Evolutionary conservation across 2,329 filamentous ascomycete genomes (phyloP).

Genomic region (Botrytis squamosa): DNA sequence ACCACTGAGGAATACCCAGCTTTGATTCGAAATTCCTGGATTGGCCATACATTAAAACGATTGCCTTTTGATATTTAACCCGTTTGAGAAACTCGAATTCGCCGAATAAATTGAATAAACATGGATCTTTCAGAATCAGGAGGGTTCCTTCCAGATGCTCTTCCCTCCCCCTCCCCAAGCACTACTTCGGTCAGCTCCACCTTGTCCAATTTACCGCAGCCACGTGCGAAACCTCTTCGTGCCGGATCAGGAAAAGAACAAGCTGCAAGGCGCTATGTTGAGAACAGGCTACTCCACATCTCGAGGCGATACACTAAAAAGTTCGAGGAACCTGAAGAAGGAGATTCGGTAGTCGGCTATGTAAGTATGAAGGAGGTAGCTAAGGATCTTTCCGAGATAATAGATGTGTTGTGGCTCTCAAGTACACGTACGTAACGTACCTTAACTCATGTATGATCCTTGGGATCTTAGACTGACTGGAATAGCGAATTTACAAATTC

Average conservation of each 20-base stretch:
- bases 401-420: slow-evolving; percentile 83
- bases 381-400: slow-evolving; percentile 68
- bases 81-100: background rate
- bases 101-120: background rate
- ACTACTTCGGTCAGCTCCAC: slow-evolving; percentile 44
- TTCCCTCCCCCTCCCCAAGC: slow-evolving; percentile 55
- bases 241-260: slow-evolving; percentile 61
- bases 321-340: slow-evolving; percentile 49
- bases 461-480: slow-evolving; percentile 1
- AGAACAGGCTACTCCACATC: slow-evolving; percentile 52
- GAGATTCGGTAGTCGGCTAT: slow-evolving; percentile 62
- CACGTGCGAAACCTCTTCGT: slow-evolving; percentile 51
- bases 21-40: background rate
- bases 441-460: background rate
- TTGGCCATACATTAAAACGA: background rate
- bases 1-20: background rate
- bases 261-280: slow-evolving; percentile 56
- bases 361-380: slow-evolving; percentile 57
- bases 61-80: background rate
- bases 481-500: slow-evolving; percentile 74
- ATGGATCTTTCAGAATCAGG: slow-evolving; percentile 38
- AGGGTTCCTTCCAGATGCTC: slow-evolving; percentile 51
- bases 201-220: slow-evolving; percentile 51
- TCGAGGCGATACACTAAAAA: slow-evolving; percentile 62
- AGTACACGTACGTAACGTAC: slow-evolving; percentile 73